Evolutionary conservation across 1,284 basidiomycete species (phyloP), one percentile per base, ranked within the genome.

Genomic region (Tilletia horrida): DNA sequence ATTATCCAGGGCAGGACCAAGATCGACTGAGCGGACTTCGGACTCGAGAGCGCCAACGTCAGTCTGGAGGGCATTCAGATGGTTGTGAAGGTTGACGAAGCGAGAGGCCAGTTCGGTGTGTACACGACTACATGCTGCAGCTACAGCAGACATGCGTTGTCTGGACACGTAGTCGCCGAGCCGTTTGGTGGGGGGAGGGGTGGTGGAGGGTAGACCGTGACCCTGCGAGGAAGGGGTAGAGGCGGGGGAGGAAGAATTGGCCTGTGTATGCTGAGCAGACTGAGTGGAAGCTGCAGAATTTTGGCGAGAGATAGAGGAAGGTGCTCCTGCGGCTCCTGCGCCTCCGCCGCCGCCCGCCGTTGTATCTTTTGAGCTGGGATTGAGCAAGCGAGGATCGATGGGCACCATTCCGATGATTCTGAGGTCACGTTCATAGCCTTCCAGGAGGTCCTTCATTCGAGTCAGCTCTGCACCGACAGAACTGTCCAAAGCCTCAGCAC

Each of bases 131-230:
- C 77, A 81, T 1, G 71, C 71, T 9, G 75, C 67, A 0, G 76
- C 79, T n/a, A 76, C 74, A 6, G 72, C 72, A 2, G 66, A 71
- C 71, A 79, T 76, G 55, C 76, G 72, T 52, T 68, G 66, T 29
- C 70, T 67, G 65, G 70, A 70, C 63, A 81, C 73, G 47, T 76
- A 79, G 67, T 76, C 73, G 52, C 75, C 76, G 16, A 81, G 73
- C n/a, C 55, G 55, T n/a, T 59, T 59, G 27, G 55, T 35, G 35
- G 72, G 75, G 50, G 55, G 55, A 11, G 52, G 64, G 44, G 40
- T 25, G 13, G 61, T 27, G 18, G 35, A 18, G n/a, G 25, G 29
- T 6, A 18, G 23, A 8, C 6, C 52, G 21, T 74, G 68, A 42
- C 69, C 27, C 18, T 50, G 48, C 48, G 63, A 64, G 44, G 63